Evolutionary conservation across 148 eudicot genomes (phyloP).

Genomic region (Vaccinium darrowii): DNA sequence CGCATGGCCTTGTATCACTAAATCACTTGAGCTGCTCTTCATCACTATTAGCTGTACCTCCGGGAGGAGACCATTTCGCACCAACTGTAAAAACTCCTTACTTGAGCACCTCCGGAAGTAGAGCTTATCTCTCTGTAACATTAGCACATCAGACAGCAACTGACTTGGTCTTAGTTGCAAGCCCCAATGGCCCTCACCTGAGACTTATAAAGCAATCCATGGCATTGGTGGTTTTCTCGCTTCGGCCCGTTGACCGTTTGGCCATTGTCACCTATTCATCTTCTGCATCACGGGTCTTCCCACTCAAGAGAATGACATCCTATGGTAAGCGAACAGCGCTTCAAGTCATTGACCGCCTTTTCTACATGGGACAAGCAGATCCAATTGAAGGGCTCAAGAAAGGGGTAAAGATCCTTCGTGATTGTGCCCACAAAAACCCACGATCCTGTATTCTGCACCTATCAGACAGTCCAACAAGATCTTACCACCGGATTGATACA

Average conservation of each 20-base stretch:
- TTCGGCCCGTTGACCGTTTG: slow-evolving; percentile 69
- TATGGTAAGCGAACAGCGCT: slow-evolving; percentile 81
- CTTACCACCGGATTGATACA: slow-evolving; percentile 39
- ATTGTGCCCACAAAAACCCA: slow-evolving; percentile 68
- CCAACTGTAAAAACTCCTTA: slow-evolving; percentile 10
- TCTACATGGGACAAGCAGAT: slow-evolving; percentile 69
- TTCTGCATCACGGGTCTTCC: slow-evolving; percentile 73
- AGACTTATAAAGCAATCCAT: slow-evolving; percentile 85
- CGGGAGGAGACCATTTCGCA: slow-evolving; percentile 21
- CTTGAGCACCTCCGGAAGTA: slow-evolving; percentile 9
- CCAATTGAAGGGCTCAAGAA: slow-evolving; percentile 75
- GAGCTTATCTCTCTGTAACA: slow-evolving; percentile 51
- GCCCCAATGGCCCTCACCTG: slow-evolving; percentile 81
- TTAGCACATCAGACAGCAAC: slow-evolving; percentile 61
- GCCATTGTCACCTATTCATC: slow-evolving; percentile 89
- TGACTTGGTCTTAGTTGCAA: slow-evolving; percentile 79
- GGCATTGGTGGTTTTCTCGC: slow-evolving; percentile 67
- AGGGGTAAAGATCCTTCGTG: slow-evolving; percentile 69
- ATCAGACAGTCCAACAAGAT: slow-evolving; percentile 62
- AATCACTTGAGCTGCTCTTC: slow-evolving; percentile 29
- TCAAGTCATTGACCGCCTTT: slow-evolving; percentile 77
- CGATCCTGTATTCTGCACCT: slow-evolving; percentile 66
- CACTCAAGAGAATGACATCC: slow-evolving; percentile 78
- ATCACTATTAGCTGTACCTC: slow-evolving; percentile 30
- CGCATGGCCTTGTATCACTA: slow-evolving; percentile 24